These are phyloP conservation scores for Kodamaea hsintzibuensis DNA, from an alignment of 805 yeast genomes.

Conservation along the genomic window DNA sequence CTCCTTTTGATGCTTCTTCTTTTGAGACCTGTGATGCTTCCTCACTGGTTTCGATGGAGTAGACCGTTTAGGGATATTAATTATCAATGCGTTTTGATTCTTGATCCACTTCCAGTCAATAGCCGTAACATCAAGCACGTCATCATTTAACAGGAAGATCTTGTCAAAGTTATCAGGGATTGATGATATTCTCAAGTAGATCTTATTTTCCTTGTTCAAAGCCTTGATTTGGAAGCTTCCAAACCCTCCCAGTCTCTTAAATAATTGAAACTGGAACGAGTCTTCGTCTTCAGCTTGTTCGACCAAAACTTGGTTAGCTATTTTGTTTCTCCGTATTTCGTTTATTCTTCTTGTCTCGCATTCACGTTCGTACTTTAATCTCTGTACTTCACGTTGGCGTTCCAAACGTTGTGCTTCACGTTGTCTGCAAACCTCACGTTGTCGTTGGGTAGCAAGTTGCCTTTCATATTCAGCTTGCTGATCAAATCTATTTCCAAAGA, in stretches of 20 bases:
- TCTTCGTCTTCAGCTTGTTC: slow-evolving; percentile 19
- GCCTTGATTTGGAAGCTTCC: slow-evolving; percentile 21
- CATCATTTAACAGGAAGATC: slow-evolving; percentile 17
- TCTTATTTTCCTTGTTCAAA: slow-evolving; percentile 14
- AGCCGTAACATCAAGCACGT: slow-evolving; percentile 14
- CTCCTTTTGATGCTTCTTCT: slow-evolving; percentile 3
- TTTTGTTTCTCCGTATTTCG: not conserved
- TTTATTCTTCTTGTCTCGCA: not conserved
- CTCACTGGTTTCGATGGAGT: not conserved
- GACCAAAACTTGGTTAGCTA: slow-evolving; percentile 6
- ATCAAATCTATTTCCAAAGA: not conserved
- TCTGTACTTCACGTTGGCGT: not conserved
- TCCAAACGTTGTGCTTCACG: not conserved
- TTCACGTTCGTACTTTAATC: not conserved
- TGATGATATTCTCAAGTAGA: slow-evolving; percentile 20
- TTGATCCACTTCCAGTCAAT: slow-evolving; percentile 19
- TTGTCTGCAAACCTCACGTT: slow-evolving; percentile 4
- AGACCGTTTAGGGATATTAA: slow-evolving; percentile 20
- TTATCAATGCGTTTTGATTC: slow-evolving; percentile 18
- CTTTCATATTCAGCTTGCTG: slow-evolving; percentile 3
- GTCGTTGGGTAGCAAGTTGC: slow-evolving; percentile 4
- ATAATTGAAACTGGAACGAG: slow-evolving; percentile 19
- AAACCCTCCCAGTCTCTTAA: slow-evolving; percentile 20
- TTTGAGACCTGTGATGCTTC: not conserved
- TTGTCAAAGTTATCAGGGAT: slow-evolving; percentile 18